Percentiles rank a stretch among this genome's conserved stretches.
phyloP scores from a whole-genome alignment of 441 rosid genomes.

The Croton setiger region DNA sequence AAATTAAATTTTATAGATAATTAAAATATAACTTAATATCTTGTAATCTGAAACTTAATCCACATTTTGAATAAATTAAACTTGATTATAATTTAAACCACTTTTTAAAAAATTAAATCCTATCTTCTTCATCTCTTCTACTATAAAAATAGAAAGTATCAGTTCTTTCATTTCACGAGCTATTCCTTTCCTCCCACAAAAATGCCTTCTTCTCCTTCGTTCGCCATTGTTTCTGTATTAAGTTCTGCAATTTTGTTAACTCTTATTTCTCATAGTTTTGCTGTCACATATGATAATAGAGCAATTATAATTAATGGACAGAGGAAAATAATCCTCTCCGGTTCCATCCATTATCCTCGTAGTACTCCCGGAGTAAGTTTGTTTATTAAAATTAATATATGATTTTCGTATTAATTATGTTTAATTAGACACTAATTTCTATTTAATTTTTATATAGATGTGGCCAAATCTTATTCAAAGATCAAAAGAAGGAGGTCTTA shows the following conservation, averaged over 20 bases:
- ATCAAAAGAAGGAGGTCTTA: conserved; percentile 69
- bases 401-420: too few species aligned
- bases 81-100: too few species aligned
- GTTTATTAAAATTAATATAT: too few species aligned
- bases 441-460: conserved; percentile 37
- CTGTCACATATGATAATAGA: conserved; percentile 21
- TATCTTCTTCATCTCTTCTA: too few species aligned
- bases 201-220: neutral
- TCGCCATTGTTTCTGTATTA: neutral
- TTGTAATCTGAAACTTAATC: too few species aligned
- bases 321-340: conserved; percentile 35
- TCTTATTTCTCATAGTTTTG: neutral
- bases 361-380: conserved; percentile 24
- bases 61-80: too few species aligned
- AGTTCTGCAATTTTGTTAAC: neutral
- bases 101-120: too few species aligned
- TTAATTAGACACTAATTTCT: too few species aligned
- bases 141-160: too few species aligned
- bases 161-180: neutral
- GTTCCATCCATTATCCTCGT: conserved; percentile 37
- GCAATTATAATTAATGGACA: conserved; percentile 34
- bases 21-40: neutral
- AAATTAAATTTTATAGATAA: too few species aligned
- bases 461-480: conserved; percentile 66
- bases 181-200: neutral